A percentile compares a stretch with the other conserved stretches of the same genome.
Evolutionary conservation across 768 basidiomycete genomes (phyloP).

Genomic region (Naganishia vishniacii): DNA sequence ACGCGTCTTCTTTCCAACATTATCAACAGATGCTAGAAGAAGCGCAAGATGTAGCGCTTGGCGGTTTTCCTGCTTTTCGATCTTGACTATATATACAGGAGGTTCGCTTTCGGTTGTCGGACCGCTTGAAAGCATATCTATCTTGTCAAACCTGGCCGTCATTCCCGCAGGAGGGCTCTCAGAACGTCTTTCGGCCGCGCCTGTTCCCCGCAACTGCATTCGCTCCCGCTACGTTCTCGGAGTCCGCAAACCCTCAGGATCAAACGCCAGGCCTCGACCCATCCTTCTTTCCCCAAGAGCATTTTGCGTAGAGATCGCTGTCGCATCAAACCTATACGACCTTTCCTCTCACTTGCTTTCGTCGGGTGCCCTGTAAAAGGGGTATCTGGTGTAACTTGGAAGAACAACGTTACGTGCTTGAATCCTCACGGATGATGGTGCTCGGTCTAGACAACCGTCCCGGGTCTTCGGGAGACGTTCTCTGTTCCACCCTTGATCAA

Average conservation of each 20-base stretch:
- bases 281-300: not conserved
- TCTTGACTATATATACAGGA: not conserved
- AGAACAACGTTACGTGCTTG: slow-evolving; percentile 20
- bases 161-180: not conserved
- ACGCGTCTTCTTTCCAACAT: slow-evolving; percentile 18
- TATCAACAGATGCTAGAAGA: no score
- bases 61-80: not conserved
- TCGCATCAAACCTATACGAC: slow-evolving; percentile 7
- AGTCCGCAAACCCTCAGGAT: not conserved
- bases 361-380: slow-evolving; percentile 15
- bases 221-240: slow-evolving; percentile 13
- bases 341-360: slow-evolving; percentile 19
- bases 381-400: slow-evolving; percentile 2
- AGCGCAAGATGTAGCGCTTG: slow-evolving; percentile 14
- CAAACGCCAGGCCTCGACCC: not conserved
- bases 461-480: slow-evolving; percentile 7
- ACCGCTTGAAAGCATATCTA: no score
- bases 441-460: slow-evolving; percentile 29
- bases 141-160: not conserved
- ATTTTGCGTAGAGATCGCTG: not conserved
- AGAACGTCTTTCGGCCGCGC: not conserved
- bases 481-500: slow-evolving; percentile 28
- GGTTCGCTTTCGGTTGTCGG: no score
- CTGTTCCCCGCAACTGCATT: slow-evolving; percentile 11
- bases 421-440: not conserved